These are phyloP conservation scores for Ceratocystis destructans DNA, from an alignment of 2,329 filamentous ascomycete genomes.

Conservation along the genomic window DNA sequence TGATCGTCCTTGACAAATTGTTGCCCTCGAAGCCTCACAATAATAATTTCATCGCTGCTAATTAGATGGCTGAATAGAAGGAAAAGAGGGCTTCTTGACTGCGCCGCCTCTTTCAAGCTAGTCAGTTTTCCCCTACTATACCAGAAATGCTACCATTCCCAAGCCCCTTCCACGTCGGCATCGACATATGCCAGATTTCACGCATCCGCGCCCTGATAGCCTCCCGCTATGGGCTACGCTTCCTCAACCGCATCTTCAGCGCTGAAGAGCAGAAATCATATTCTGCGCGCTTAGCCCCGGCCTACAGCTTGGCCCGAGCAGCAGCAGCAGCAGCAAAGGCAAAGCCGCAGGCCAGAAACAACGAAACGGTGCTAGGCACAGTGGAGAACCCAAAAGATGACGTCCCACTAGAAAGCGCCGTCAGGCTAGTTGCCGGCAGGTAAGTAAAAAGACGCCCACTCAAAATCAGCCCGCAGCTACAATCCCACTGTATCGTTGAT, in stretches of 20 bases:
- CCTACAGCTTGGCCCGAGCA: not conserved
- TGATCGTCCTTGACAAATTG: too few relatives aligned
- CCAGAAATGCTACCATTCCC: slow-evolving; percentile 39
- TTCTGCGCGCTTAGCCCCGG: slow-evolving; percentile 12
- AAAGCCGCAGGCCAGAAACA: not conserved
- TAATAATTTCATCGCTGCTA: too few relatives aligned
- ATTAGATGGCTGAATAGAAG: too few relatives aligned
- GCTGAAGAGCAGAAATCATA: slow-evolving; percentile 28
- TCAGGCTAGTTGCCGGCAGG: slow-evolving; percentile 29
- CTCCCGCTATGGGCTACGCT: slow-evolving; percentile 30
- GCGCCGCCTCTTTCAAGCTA: not conserved
- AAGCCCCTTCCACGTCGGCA: slow-evolving; percentile 56
- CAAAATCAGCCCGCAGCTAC: not conserved
- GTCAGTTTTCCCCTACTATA: not conserved
- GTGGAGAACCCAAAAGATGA: not conserved
- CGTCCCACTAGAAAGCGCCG: slow-evolving; percentile 19
- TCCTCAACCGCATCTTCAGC: slow-evolving; percentile 36
- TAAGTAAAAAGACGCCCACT: slow-evolving; percentile 18
- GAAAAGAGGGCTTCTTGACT: too few relatives aligned
- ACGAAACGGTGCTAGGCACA: not conserved
- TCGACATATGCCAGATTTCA: slow-evolving; percentile 59
- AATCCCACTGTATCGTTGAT: not conserved
- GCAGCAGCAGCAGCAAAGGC: not conserved
- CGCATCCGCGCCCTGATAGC: slow-evolving; percentile 49
- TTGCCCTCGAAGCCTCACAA: too few relatives aligned